Evolutionary conservation across 192 early-diverging fungal genomes (phyloP).

Genomic region (Coemansia aciculifera): DNA sequence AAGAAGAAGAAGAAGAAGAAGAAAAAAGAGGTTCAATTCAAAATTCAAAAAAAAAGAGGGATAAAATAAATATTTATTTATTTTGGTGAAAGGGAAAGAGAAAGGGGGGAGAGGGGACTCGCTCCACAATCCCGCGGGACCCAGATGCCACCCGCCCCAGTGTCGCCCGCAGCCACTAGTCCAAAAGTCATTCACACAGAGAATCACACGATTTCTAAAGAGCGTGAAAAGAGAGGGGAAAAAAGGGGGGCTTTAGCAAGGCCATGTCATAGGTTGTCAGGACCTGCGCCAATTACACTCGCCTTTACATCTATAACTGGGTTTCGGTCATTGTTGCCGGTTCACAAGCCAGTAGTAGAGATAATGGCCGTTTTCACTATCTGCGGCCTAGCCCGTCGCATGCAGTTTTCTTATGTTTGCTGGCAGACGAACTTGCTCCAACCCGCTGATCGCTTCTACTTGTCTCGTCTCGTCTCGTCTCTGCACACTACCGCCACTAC

Average conservation of each 20-base stretch:
- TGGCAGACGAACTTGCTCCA: not conserved
- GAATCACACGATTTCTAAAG: constrained; percentile 1
- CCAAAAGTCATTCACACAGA: not conserved
- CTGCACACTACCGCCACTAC: not conserved
- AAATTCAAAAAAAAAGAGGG: not conserved
- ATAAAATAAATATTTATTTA: constrained; percentile 8
- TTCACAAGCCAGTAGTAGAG: not conserved
- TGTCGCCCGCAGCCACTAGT: not conserved
- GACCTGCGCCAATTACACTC: not conserved
- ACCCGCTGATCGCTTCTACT: not conserved
- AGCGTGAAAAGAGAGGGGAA: not conserved
- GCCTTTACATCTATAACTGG: not conserved
- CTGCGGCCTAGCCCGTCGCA: not conserved
- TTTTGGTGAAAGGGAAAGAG: constrained; percentile 1
- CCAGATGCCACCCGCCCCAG: not conserved
- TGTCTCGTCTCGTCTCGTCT: constrained; percentile 1
- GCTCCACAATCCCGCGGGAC: not conserved
- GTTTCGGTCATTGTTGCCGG: not conserved
- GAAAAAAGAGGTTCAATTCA: not conserved
- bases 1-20: not conserved
- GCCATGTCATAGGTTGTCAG: not conserved
- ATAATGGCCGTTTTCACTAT: not conserved
- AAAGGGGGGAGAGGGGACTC: not conserved
- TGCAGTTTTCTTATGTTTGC: not conserved
- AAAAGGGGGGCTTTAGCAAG: not conserved